These are phyloP conservation scores for Myriosclerotinia curreyana DNA, from an alignment of 2,329 filamentous ascomycete species.

Conservation along the genomic window DNA sequence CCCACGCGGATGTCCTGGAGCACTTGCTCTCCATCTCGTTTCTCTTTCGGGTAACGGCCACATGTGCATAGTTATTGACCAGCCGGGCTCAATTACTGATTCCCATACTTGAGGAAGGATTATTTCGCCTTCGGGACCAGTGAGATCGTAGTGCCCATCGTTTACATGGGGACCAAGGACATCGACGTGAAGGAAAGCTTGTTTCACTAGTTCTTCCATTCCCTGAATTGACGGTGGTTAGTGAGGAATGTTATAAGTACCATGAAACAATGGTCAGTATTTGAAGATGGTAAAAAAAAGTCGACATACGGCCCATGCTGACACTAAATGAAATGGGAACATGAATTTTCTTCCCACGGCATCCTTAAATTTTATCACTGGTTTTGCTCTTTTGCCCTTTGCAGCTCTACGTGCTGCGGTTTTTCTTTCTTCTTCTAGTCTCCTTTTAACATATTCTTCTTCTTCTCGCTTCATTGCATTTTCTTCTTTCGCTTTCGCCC, in stretches of 20 bases:
- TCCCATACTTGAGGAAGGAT: conserved; percentile 81
- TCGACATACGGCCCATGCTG: conserved; percentile 68
- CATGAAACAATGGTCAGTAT: not conserved
- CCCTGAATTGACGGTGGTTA: conserved; percentile 50
- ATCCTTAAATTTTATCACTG: conserved; percentile 69
- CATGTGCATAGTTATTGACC: conserved; percentile 66
- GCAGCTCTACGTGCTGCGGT: not conserved
- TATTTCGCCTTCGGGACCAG: conserved; percentile 76
- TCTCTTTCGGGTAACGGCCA: conserved; percentile 51
- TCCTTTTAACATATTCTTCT: not conserved
- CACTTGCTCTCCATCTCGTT: not conserved
- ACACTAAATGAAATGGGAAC: conserved; percentile 83
- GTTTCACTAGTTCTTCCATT: conserved; percentile 82
- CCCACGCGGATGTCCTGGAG: not conserved
- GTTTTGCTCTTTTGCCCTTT: not conserved
- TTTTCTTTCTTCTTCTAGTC: not conserved
- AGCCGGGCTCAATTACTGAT: conserved; percentile 74
- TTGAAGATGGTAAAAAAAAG: conserved; percentile 30
- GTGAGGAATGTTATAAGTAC: not conserved
- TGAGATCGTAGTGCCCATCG: conserved; percentile 75
- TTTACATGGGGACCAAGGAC: conserved; percentile 72
- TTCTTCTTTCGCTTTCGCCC: not conserved
- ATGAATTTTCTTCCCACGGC: conserved; percentile 87
- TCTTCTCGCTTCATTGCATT: not conserved
- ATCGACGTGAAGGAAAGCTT: conserved; percentile 77